These are phyloP conservation scores for Kockiozyma suomiensis DNA, from an alignment of 805 yeast species.

Conservation along the genomic window DNA sequence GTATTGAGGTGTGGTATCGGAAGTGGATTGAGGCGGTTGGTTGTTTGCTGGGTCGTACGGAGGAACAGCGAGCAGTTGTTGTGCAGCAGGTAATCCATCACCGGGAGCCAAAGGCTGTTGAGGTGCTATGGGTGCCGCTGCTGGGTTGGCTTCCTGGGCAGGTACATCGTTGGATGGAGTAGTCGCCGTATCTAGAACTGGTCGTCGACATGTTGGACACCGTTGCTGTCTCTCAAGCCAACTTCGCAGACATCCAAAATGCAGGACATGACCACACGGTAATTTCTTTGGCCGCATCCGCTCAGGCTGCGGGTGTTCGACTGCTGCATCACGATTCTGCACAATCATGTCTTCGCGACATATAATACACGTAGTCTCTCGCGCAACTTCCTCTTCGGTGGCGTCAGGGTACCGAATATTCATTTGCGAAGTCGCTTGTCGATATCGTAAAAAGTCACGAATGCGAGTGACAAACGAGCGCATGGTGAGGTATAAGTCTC, in stretches of 20 bases:
- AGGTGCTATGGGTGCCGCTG: slow-evolving; percentile 1
- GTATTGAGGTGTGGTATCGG: slow-evolving; percentile 1
- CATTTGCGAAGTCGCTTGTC: slow-evolving; percentile 55
- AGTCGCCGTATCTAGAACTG: slow-evolving; percentile 52
- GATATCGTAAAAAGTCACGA: slow-evolving; percentile 39
- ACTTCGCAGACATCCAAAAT: slow-evolving; percentile 83
- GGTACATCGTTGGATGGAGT: neutral
- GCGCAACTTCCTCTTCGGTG: slow-evolving; percentile 58
- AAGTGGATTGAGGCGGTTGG: neutral
- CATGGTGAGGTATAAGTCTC: slow-evolving; percentile 51
- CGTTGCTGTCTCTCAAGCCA: slow-evolving; percentile 91
- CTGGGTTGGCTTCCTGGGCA: slow-evolving; percentile 1
- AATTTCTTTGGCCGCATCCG: slow-evolving; percentile 66
- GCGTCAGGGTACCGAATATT: slow-evolving; percentile 68
- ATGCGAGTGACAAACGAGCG: slow-evolving; percentile 39
- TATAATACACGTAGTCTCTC: slow-evolving; percentile 62
- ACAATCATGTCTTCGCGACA: slow-evolving; percentile 87
- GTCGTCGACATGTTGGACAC: slow-evolving; percentile 90
- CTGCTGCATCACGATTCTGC: neutral
- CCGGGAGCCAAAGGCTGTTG: neutral
- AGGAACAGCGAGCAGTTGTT: too few relatives aligned
- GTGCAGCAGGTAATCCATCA: too few relatives aligned
- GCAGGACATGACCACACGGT: slow-evolving; percentile 84
- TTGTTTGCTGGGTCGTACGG: neutral
- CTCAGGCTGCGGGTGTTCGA: slow-evolving; percentile 25